Conservation (phyloP, 257 asterid genomes). For the Cinchona pubescens region DNA sequence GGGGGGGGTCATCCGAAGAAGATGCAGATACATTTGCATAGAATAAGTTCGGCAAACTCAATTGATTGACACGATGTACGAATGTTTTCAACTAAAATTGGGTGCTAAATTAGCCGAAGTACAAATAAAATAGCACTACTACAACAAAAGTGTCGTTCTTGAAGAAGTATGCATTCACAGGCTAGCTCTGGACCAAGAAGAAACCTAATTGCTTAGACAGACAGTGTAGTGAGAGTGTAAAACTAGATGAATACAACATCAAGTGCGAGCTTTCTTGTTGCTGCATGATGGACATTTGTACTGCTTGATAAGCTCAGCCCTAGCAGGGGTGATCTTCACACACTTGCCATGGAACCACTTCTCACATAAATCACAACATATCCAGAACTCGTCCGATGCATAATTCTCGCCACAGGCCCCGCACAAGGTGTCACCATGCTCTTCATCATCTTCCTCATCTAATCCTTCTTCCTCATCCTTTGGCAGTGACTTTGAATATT, state of each 20-base stretch:
- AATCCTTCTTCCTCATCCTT: constrained; percentile 52
- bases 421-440: constrained; percentile 65
- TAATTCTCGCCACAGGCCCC: constrained; percentile 67
- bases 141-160: background rate
- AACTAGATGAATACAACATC: background rate
- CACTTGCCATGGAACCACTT: constrained; percentile 91
- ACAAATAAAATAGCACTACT: background rate
- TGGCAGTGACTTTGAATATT: constrained; percentile 33
- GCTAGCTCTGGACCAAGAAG: constrained; percentile 18
- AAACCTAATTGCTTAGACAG: background rate
- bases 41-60: too few relatives aligned
- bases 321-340: constrained; percentile 79
- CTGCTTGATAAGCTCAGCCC: constrained; percentile 72
- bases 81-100: background rate
- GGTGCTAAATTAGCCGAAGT: background rate
- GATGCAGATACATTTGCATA: background rate
- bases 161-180: constrained; percentile 29
- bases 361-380: constrained; percentile 77
- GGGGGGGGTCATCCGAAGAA: too few relatives aligned
- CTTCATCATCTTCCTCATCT: constrained; percentile 65
- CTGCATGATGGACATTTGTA: constrained; percentile 83
- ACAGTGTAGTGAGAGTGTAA: background rate
- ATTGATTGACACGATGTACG: background rate
- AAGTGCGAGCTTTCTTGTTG: constrained; percentile 57
- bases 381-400: constrained; percentile 71